Evolutionary conservation across 306 rosid genomes (phyloP).

Genomic region (Prunus campanulata): DNA sequence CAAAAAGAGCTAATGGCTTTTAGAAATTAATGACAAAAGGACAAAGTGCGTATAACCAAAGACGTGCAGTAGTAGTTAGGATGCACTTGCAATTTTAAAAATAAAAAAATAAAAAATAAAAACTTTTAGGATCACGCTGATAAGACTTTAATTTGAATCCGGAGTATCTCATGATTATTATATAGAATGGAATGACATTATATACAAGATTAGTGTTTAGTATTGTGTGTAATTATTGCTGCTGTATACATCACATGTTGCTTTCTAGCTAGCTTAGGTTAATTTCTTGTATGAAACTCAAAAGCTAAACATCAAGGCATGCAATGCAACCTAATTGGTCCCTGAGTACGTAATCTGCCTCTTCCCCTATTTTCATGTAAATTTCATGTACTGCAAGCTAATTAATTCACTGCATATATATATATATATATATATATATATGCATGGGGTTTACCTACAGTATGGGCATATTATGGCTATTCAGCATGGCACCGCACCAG

Average conservation of each 20-base stretch:
- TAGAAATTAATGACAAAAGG: not conserved
- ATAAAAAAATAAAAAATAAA: no score
- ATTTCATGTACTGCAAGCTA: not conserved
- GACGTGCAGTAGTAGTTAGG: no score
- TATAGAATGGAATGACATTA: not conserved
- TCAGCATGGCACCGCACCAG: slow-evolving; percentile 29
- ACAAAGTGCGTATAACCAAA: not conserved
- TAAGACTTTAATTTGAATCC: not conserved
- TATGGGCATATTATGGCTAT: not conserved
- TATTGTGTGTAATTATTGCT: slow-evolving; percentile 5
- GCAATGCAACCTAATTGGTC: not conserved
- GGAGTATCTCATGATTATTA: slow-evolving; percentile 9
- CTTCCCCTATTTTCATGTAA: not conserved
- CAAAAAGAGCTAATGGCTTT: not conserved
- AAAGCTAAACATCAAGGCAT: not conserved
- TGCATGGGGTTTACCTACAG: not conserved
- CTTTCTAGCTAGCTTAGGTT: no score
- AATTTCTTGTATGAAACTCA: no score
- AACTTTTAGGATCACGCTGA: not conserved
- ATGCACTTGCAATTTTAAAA: not conserved
- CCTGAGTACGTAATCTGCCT: not conserved
- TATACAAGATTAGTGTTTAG: not conserved
- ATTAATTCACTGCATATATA: not conserved
- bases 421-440: no score
- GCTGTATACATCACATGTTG: no score